phyloP scores from a whole-genome alignment of 805 yeast genomes.

The Clavispora santaluciae region DNA sequence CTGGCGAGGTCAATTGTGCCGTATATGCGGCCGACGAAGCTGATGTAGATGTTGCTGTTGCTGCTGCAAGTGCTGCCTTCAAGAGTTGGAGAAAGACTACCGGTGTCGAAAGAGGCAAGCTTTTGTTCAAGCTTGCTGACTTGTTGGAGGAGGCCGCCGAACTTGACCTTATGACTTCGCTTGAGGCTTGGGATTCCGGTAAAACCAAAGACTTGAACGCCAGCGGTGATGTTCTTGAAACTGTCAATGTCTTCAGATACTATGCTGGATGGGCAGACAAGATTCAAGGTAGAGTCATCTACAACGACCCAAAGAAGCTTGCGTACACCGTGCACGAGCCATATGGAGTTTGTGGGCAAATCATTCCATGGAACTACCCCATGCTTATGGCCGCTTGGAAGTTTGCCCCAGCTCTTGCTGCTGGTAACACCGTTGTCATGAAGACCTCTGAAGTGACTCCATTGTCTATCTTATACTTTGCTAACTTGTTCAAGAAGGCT shows the following conservation, averaged over 20 bases:
- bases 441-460: constrained; percentile 79
- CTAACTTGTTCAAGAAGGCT: constrained; percentile 52
- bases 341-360: constrained; percentile 60
- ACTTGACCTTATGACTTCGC: constrained; percentile 23
- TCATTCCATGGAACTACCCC: constrained; percentile 73
- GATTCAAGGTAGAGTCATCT: constrained; percentile 41
- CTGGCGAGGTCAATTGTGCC: constrained; percentile 39
- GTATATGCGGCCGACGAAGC: constrained; percentile 39
- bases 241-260: constrained; percentile 43
- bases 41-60: constrained; percentile 41
- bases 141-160: constrained; percentile 30
- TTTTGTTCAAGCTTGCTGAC: constrained; percentile 35
- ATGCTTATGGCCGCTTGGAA: constrained; percentile 73
- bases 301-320: constrained; percentile 44
- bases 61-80: constrained; percentile 35
- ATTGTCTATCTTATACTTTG: constrained; percentile 59
- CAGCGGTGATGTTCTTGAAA: constrained; percentile 43
- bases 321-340: constrained; percentile 71
- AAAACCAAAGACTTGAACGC: constrained; percentile 46
- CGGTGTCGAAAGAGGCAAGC: constrained; percentile 38
- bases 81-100: constrained; percentile 43
- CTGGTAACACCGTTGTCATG: constrained; percentile 69
- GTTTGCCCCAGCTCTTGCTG: constrained; percentile 76
- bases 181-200: constrained; percentile 47
- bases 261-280: constrained; percentile 65